Conservation (phyloP, 164 flowering plant species). For the Tetrastigma voinierianum region DNA sequence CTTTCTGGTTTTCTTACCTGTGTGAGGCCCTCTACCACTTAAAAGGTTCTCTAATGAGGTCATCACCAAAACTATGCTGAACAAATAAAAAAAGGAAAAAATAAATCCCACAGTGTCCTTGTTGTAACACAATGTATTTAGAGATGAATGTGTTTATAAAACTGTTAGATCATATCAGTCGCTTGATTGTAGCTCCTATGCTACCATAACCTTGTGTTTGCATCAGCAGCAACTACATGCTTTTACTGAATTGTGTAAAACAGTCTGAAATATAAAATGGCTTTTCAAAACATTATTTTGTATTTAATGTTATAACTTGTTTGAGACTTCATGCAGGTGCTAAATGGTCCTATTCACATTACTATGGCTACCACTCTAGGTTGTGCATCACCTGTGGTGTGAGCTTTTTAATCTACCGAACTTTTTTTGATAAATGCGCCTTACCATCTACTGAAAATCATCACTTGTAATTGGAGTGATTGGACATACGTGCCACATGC, state of each 20-base stretch:
- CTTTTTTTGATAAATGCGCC: too few species aligned
- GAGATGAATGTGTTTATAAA: too few species aligned
- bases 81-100: too few species aligned
- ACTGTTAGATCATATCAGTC: background rate
- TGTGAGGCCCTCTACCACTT: too few species aligned
- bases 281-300: background rate
- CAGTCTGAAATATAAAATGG: too few species aligned
- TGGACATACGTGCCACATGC: background rate
- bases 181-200: background rate
- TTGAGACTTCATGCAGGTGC: conserved; percentile 28
- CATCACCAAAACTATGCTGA: too few species aligned
- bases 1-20: too few species aligned
- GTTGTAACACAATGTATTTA: too few species aligned
- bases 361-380: conserved; percentile 33
- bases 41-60: too few species aligned
- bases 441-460: too few species aligned
- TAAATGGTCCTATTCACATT: conserved; percentile 37
- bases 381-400: conserved; percentile 1
- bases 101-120: too few species aligned
- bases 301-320: background rate
- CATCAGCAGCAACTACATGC: background rate
- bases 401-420: background rate
- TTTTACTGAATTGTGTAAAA: background rate
- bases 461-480: background rate
- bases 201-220: background rate